phyloP scores from a whole-genome alignment of 2,329 filamentous ascomycete genomes.

The Pseudohalonectria lignicola region DNA sequence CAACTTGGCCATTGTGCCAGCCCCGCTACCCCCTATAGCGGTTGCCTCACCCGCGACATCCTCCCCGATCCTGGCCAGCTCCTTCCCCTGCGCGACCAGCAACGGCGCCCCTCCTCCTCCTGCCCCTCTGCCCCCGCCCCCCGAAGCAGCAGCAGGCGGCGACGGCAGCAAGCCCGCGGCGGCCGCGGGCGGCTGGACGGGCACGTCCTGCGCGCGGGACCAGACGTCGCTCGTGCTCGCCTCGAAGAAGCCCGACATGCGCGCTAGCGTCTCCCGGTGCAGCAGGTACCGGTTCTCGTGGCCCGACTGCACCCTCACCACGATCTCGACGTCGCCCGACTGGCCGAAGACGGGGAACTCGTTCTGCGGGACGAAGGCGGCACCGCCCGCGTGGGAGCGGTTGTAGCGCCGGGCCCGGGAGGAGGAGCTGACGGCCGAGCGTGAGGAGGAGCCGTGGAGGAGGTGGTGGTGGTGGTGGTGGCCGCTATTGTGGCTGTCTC shows the following conservation, averaged over 20 bases:
- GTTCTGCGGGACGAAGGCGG: conserved; percentile 59
- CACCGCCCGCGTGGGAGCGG: conserved; percentile 68
- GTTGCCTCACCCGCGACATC: conserved; percentile 15
- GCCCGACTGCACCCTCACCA: conserved; percentile 53
- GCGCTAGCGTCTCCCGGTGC: conserved; percentile 75
- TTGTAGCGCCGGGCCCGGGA: conserved; percentile 44
- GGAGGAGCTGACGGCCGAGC: conserved; percentile 5
- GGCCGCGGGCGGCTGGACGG: conserved; percentile 19
- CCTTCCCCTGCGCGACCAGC: conserved; percentile 12
- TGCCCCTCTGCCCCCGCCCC: conserved; percentile 9
- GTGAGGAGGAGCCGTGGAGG: conserved; percentile 6
- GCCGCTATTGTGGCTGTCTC: conserved; percentile 10
- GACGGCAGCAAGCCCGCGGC: conserved; percentile 12
- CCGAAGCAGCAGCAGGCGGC: neutral
- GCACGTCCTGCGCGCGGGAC: conserved; percentile 35
- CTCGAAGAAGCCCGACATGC: conserved; percentile 92
- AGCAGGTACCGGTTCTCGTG: conserved; percentile 78
- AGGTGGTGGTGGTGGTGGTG: conserved; percentile 8
- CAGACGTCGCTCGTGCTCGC: conserved; percentile 73
- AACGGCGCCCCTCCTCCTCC: conserved; percentile 1
- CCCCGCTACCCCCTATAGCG: conserved; percentile 13
- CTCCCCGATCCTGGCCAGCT: conserved; percentile 35
- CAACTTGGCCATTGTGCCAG: neutral
- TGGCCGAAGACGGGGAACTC: conserved; percentile 88
- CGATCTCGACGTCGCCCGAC: conserved; percentile 86